Percentiles rank a stretch among this genome's conserved stretches.
Conservation (phyloP, 352 stramenopile species). For the Globisporangium iwayamae region DNA sequence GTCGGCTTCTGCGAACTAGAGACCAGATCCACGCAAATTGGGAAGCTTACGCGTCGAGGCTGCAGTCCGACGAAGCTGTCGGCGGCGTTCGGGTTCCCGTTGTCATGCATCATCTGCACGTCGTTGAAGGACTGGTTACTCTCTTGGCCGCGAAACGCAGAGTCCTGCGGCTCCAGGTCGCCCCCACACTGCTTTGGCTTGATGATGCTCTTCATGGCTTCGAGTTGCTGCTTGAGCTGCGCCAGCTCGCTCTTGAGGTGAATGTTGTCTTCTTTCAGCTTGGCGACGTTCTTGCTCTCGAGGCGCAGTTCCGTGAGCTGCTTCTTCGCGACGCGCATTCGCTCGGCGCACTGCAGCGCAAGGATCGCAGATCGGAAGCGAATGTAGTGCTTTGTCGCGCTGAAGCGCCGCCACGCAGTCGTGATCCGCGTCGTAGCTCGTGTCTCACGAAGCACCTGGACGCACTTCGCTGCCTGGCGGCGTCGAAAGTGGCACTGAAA, state of each 20-base stretch:
- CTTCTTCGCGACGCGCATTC: constrained; percentile 34
- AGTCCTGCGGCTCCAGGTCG: constrained; percentile 20
- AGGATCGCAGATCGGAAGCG: constrained; percentile 30
- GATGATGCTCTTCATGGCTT: constrained; percentile 34
- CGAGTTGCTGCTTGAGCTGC: constrained; percentile 52
- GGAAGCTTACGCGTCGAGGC: constrained; percentile 12
- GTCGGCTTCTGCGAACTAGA: constrained; percentile 30
- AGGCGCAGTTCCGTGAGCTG: constrained; percentile 41
- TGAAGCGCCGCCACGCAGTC: constrained; percentile 36
- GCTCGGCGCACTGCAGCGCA: constrained; percentile 53
- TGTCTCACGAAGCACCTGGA: constrained; percentile 38
- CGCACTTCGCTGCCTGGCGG: constrained; percentile 23
- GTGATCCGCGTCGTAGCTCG: constrained; percentile 40
- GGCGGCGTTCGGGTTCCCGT: constrained; percentile 37
- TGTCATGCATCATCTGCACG: constrained; percentile 14
- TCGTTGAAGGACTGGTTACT: constrained; percentile 21
- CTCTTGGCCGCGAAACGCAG: constrained; percentile 10
- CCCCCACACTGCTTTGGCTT: constrained; percentile 8
- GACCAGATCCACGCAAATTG: constrained; percentile 26
- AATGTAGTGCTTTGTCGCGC: constrained; percentile 27
- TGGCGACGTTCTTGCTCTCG: constrained; percentile 71
- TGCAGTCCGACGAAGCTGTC: constrained; percentile 15
- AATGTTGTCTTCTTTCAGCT: constrained; percentile 73
- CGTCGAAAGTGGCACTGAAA: constrained; percentile 57
- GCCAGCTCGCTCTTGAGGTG: constrained; percentile 64